Conservation (phyloP, 2,329 filamentous ascomycete species). For the Paramyrothecium sp. region DNA sequence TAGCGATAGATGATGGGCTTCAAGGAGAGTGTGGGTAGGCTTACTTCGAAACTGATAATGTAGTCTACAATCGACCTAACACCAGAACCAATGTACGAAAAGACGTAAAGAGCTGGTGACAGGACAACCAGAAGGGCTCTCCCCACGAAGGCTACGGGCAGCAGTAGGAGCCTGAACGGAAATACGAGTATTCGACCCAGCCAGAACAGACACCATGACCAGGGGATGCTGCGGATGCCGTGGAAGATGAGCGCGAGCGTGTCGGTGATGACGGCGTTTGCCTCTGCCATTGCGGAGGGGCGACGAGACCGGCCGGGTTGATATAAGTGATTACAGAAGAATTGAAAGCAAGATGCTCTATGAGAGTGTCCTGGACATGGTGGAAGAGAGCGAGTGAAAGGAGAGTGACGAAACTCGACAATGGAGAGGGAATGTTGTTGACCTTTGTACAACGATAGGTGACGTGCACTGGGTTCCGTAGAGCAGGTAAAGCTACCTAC, state of each 20-base stretch:
- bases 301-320: too few species aligned
- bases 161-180: conserved; percentile 26
- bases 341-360: too few species aligned
- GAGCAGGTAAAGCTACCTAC: too few species aligned
- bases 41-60: conserved; percentile 33
- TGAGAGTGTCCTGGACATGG: too few species aligned
- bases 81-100: conserved; percentile 23
- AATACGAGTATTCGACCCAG: conserved; percentile 21
- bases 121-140: conserved; percentile 27
- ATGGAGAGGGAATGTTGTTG: too few species aligned
- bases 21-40: conserved; percentile 4
- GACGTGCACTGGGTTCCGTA: too few species aligned
- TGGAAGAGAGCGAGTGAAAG: too few species aligned
- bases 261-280: conserved; percentile 15
- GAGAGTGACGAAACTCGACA: too few species aligned
- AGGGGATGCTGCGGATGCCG: conserved; percentile 24
- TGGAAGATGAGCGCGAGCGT: conserved; percentile 21
- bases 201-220: conserved; percentile 19
- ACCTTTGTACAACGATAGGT: too few species aligned
- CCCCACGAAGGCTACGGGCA: conserved; percentile 26
- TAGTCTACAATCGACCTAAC: conserved; percentile 21
- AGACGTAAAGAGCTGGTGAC: conserved; percentile 33
- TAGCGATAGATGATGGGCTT: conserved; percentile 4
- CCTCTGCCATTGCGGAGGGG: too few species aligned
- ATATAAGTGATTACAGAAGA: too few species aligned